Percentiles rank a stretch among this genome's conserved stretches.
Conservation (phyloP, 768 basidiomycete species). For the Hericium erinaceus region DNA sequence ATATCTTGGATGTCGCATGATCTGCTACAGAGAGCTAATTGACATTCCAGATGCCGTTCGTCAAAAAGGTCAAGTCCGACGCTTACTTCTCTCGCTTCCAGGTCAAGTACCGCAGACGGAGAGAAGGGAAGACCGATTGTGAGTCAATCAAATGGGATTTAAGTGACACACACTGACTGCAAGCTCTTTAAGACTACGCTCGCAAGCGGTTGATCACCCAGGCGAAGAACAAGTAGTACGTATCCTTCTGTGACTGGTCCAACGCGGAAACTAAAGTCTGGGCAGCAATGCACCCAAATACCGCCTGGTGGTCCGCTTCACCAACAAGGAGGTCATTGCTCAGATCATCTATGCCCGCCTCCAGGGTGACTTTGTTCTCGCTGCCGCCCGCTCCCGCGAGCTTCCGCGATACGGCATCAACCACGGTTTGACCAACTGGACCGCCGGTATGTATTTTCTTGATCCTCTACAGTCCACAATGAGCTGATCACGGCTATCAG, state of each 20-base stretch:
- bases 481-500: constrained; percentile 27
- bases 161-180: no score
- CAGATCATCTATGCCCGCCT: constrained; percentile 96
- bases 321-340: constrained; percentile 92
- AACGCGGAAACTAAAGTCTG: not conserved
- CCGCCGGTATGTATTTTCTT: constrained; percentile 55
- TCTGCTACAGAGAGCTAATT: constrained; percentile 1
- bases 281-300: constrained; percentile 91
- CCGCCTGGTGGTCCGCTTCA: constrained; percentile 97
- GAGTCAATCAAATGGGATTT: not conserved
- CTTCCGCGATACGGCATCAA: constrained; percentile 94
- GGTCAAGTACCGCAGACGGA: constrained; percentile 95
- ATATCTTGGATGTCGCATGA: not conserved
- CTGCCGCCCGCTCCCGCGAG: constrained; percentile 82
- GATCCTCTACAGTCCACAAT: not conserved
- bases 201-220: constrained; percentile 95
- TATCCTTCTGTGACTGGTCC: constrained; percentile 6
- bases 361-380: constrained; percentile 92
- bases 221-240: constrained; percentile 99
- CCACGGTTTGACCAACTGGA: constrained; percentile 98
- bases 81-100: constrained; percentile 98
- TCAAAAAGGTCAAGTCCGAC: constrained; percentile 92
- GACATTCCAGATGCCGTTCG: constrained; percentile 74
- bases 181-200: constrained; percentile 67
- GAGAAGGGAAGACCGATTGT: constrained; percentile 99